Conservation (phyloP, 495 filamentous ascomycete species). For the Halenospora varia region DNA sequence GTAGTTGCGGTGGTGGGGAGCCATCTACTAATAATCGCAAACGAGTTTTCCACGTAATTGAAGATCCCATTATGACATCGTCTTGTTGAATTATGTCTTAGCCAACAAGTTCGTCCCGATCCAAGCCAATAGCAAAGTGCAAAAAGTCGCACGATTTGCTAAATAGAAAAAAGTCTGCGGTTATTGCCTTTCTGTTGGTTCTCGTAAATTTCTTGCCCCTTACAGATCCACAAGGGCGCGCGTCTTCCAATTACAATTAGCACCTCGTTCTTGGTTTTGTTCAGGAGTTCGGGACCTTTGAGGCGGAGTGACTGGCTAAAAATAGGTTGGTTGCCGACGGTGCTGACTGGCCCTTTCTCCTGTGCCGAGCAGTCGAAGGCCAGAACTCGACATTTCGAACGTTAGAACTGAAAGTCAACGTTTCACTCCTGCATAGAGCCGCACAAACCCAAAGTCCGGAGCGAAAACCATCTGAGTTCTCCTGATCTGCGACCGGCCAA, state of each 20-base stretch:
- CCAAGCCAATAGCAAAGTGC: no score
- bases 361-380: not conserved
- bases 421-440: not conserved
- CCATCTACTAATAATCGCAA: not conserved
- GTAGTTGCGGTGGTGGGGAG: not conserved
- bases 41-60: no score
- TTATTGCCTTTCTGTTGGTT: no score
- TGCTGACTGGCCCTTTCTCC: not conserved
- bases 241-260: not conserved
- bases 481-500: not conserved
- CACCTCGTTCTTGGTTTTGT: no score
- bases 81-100: no score
- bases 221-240: not conserved
- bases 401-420: not conserved
- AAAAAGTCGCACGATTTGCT: no score
- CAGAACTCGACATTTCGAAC: not conserved
- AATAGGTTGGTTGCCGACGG: not conserved
- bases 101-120: no score
- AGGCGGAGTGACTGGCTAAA: not conserved
- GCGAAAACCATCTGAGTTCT: not conserved
- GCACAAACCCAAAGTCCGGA: not conserved
- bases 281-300: not conserved
- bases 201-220: no score
- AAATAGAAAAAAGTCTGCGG: no score
- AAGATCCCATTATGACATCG: no score